phyloP scores from a whole-genome alignment of 768 basidiomycete species.

The Phanerochaete carnosa region DNA sequence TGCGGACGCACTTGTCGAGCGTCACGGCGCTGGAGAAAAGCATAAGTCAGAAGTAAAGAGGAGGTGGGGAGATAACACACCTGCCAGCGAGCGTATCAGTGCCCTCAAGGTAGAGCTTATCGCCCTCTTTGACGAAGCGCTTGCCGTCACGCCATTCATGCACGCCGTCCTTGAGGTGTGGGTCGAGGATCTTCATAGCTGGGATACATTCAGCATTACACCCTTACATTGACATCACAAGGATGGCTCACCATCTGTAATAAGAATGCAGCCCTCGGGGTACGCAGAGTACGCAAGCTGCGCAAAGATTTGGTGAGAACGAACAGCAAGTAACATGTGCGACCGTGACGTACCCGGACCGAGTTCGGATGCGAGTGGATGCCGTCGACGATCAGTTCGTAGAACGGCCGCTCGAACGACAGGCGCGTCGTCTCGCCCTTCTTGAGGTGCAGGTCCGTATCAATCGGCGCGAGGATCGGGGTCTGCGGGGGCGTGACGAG shows the following conservation, averaged over 20 bases:
- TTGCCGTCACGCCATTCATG: slow-evolving; percentile 88
- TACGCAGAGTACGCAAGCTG: slow-evolving; percentile 82
- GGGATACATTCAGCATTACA: slow-evolving; percentile 1
- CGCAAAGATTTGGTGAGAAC: not conserved
- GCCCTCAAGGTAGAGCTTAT: slow-evolving; percentile 77
- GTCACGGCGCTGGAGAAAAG: slow-evolving; percentile 64
- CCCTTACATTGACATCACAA: not conserved
- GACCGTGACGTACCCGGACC: slow-evolving; percentile 56
- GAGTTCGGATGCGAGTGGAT: slow-evolving; percentile 91
- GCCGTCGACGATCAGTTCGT: slow-evolving; percentile 88
- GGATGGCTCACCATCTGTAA: slow-evolving; percentile 72
- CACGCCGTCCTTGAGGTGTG: slow-evolving; percentile 75
- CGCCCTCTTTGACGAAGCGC: slow-evolving; percentile 76
- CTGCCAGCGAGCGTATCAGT: slow-evolving; percentile 88
- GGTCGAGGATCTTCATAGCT: slow-evolving; percentile 89
- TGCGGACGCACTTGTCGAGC: slow-evolving; percentile 80
- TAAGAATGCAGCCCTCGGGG: slow-evolving; percentile 82
- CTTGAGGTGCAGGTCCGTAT: slow-evolving; percentile 36
- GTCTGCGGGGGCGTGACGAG: slow-evolving; percentile 53
- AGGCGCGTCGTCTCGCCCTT: slow-evolving; percentile 46
- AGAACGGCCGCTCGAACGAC: slow-evolving; percentile 70
- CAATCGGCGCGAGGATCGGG: slow-evolving; percentile 28
- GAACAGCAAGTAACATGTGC: not conserved
- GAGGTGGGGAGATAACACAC: slow-evolving; percentile 33
- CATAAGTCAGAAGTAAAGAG: not conserved